Percentiles rank a stretch among this genome's conserved stretches.
Evolutionary conservation across 257 asterid genomes (phyloP).

Genomic region (Agastache rugosa): DNA sequence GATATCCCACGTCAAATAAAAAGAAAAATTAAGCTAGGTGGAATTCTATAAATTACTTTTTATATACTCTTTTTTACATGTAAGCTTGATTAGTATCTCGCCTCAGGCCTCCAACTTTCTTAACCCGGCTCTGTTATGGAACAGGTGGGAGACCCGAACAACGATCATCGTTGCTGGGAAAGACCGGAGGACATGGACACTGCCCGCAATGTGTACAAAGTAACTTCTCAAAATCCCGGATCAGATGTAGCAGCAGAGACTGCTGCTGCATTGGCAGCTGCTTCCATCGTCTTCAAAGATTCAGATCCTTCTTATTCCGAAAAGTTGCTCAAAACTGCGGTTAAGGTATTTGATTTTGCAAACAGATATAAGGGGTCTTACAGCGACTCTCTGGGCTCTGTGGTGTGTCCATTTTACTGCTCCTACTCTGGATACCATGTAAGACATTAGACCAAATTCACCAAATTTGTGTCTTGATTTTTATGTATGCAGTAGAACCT

Average conservation of each 20-base stretch:
- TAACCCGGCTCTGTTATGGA: too few species aligned
- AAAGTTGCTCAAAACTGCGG: conserved; percentile 59
- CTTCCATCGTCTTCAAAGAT: conserved; percentile 74
- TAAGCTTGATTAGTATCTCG: too few species aligned
- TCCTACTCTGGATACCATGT: conserved; percentile 88
- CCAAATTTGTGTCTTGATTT: too few species aligned
- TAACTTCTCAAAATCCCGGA: conserved; percentile 74
- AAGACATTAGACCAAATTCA: conserved; percentile 20
- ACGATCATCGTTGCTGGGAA: conserved; percentile 88
- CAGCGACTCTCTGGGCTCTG: conserved; percentile 73
- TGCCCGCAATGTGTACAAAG: conserved; percentile 61
- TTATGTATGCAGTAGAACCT: too few species aligned
- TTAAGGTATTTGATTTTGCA: conserved; percentile 73
- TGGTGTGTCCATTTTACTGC: conserved; percentile 87
- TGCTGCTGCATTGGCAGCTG: conserved; percentile 89
- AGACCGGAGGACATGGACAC: conserved; percentile 95
- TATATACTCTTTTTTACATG: too few species aligned
- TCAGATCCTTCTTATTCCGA: conserved; percentile 75
- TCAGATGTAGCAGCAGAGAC: conserved; percentile 94
- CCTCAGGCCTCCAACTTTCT: too few species aligned
- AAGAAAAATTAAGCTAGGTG: too few species aligned
- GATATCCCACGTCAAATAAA: too few species aligned
- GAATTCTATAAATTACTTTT: too few species aligned
- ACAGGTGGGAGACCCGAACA: conserved; percentile 82
- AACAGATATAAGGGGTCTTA: conserved; percentile 79